phyloP scores from a whole-genome alignment of 331 rosid species.

The Malus hybrid region DNA sequence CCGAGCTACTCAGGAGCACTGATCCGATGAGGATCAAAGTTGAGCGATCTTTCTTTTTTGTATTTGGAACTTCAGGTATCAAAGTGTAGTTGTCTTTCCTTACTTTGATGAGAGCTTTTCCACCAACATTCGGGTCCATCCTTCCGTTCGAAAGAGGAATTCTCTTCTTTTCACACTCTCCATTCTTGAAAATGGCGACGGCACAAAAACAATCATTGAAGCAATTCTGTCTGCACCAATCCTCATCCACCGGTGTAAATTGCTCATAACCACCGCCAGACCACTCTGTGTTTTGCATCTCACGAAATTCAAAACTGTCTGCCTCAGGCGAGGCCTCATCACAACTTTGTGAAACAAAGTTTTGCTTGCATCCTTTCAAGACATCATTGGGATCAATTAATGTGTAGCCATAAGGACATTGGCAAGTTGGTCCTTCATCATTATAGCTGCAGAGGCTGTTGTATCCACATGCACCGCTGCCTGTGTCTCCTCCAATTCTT shows the following conservation, averaged over 20 bases:
- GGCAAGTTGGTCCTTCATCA: background rate
- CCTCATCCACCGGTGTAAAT: constrained; percentile 1
- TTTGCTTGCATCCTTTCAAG: constrained; percentile 3
- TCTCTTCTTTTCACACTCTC: constrained; percentile 7
- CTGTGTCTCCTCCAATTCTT: background rate
- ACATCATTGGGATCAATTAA: background rate
- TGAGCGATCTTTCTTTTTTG: background rate
- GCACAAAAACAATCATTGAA: constrained; percentile 23
- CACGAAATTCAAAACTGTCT: background rate
- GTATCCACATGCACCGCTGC: constrained; percentile 18
- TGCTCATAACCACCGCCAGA: constrained; percentile 8
- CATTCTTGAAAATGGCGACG: background rate
- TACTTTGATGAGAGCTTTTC: background rate
- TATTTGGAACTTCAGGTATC: background rate
- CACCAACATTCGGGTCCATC: background rate
- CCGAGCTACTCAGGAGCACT: background rate
- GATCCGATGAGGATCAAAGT: constrained; percentile 6
- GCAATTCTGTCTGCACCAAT: constrained; percentile 16
- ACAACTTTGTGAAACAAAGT: constrained; percentile 9
- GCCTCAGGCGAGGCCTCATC: background rate
- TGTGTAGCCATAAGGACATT: constrained; percentile 3
- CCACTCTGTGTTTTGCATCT: constrained; percentile 2
- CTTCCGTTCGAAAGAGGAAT: constrained; percentile 1
- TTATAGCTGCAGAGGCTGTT: constrained; percentile 9
- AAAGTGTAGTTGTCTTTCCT: background rate